Percentiles rank a stretch among this genome's conserved stretches.
Evolutionary conservation across 225 moss, liverwort and hornwort genomes (phyloP).

Genomic region (Marchantia polymorpha): DNA sequence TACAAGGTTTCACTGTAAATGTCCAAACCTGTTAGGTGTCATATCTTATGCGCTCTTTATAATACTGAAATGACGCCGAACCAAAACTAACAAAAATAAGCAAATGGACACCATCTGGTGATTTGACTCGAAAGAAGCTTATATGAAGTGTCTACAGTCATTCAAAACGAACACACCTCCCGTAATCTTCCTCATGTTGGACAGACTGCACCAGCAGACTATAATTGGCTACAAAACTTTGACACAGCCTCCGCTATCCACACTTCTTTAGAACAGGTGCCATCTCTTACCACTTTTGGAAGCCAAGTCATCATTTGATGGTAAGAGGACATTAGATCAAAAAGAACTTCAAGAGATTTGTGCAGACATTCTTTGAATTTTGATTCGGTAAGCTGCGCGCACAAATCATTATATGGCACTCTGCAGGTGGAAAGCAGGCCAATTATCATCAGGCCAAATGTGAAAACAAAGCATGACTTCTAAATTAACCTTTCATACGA

Average conservation of each 20-base stretch:
- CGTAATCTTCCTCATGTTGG: neutral
- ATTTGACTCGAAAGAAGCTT: too few species aligned
- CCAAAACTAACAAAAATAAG: too few species aligned
- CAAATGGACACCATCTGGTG: too few species aligned
- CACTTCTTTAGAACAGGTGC: neutral
- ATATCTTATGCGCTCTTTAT: too few species aligned
- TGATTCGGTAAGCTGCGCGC: constrained; percentile 77
- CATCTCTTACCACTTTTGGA: constrained; percentile 51
- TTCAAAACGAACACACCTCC: neutral
- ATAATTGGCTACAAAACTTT: neutral
- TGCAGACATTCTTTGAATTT: constrained; percentile 83
- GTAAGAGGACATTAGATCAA: constrained; percentile 86
- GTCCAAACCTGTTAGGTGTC: too few species aligned
- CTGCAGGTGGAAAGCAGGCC: constrained; percentile 39
- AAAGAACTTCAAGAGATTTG: constrained; percentile 86
- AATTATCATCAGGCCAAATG: neutral
- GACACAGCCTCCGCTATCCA: neutral
- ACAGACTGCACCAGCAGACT: neutral
- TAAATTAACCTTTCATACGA: neutral
- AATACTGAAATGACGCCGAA: too few species aligned
- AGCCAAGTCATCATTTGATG: constrained; percentile 96
- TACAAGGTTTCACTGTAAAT: neutral
- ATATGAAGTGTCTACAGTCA: too few species aligned
- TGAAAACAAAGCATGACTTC: neutral
- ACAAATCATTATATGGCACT: constrained; percentile 90